Evolutionary conservation across 2,329 filamentous ascomycete species (phyloP).

Genomic region (Cyanodermella asteris): DNA sequence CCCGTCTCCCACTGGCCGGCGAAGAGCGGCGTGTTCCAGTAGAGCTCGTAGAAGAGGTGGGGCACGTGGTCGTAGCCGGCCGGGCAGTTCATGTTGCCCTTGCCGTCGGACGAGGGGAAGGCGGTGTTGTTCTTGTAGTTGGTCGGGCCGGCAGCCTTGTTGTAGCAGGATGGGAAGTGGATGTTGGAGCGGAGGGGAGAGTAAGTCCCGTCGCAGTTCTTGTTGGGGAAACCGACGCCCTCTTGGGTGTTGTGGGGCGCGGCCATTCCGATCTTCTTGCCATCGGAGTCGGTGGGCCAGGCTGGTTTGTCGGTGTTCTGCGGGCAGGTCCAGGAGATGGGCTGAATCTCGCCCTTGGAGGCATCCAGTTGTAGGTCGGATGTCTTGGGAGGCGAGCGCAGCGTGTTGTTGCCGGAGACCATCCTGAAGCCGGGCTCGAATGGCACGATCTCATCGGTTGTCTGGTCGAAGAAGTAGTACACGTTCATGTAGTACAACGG

Average conservation of each 20-base stretch:
- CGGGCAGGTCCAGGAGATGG: too few species aligned
- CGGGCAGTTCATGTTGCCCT: neutral
- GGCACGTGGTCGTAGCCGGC: conserved; percentile 12
- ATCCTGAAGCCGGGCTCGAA: conserved; percentile 53
- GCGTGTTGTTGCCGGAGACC: conserved; percentile 45
- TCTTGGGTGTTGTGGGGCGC: too few species aligned
- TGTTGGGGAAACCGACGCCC: conserved; percentile 24
- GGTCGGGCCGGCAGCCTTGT: neutral
- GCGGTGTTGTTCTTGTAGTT: neutral
- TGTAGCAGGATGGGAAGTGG: neutral
- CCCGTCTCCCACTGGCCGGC: too few species aligned
- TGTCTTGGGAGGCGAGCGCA: too few species aligned
- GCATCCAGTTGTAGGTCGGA: too few species aligned
- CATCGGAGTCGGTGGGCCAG: too few species aligned
- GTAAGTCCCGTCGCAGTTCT: conserved; percentile 23
- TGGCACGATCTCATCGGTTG: too few species aligned
- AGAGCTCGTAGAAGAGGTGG: conserved; percentile 10
- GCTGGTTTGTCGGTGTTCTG: too few species aligned
- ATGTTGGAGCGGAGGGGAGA: conserved; percentile 9
- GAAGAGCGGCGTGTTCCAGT: conserved; percentile 25
- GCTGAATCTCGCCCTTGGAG: too few species aligned
- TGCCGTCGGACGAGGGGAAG: neutral
- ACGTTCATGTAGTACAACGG: too few species aligned
- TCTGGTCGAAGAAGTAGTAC: too few species aligned
- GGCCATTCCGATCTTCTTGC: too few species aligned